phyloP scores from a whole-genome alignment of 1,284 basidiomycete species.

The Laetiporus sulphureus region DNA sequence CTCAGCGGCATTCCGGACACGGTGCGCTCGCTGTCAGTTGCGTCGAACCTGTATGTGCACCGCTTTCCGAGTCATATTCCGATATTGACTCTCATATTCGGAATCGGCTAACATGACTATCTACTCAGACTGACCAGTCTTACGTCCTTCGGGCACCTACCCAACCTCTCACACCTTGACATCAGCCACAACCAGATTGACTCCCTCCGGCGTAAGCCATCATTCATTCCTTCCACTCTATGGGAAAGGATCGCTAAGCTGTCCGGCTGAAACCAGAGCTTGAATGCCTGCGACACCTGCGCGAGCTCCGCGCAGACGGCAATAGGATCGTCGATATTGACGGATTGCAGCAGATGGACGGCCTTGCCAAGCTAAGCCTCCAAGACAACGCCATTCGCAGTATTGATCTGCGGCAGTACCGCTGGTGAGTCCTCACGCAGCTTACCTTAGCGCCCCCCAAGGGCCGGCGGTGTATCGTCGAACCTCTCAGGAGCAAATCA shows the following conservation, averaged over 20 bases:
- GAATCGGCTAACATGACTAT: background rate
- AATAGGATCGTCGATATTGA: constrained; percentile 77
- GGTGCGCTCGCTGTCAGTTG: constrained; percentile 76
- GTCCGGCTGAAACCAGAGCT: too few relatives aligned
- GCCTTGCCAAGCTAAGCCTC: constrained; percentile 79
- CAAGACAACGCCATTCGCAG: constrained; percentile 68
- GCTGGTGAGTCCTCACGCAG: constrained; percentile 53
- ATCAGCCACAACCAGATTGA: constrained; percentile 89
- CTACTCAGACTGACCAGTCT: constrained; percentile 65
- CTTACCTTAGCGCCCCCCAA: background rate
- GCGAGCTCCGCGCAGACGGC: constrained; percentile 84
- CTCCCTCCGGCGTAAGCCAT: constrained; percentile 71
- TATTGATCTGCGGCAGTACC: constrained; percentile 56
- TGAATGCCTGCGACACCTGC: constrained; percentile 77
- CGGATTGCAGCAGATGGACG: constrained; percentile 74
- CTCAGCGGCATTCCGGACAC: constrained; percentile 79
- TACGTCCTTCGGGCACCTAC: constrained; percentile 85
- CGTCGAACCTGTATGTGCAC: constrained; percentile 62
- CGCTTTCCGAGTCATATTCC: constrained; percentile 1
- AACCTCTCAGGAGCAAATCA: constrained; percentile 15
- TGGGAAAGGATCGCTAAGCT: too few relatives aligned
- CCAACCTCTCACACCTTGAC: constrained; percentile 84
- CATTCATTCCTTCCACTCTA: too few relatives aligned
- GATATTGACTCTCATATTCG: background rate
- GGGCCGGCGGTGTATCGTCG: constrained; percentile 6